A percentile compares a stretch with the other conserved stretches of the same genome.
phyloP scores from a whole-genome alignment of 1,284 basidiomycete species.

The Ceratobasidium sp. region DNA sequence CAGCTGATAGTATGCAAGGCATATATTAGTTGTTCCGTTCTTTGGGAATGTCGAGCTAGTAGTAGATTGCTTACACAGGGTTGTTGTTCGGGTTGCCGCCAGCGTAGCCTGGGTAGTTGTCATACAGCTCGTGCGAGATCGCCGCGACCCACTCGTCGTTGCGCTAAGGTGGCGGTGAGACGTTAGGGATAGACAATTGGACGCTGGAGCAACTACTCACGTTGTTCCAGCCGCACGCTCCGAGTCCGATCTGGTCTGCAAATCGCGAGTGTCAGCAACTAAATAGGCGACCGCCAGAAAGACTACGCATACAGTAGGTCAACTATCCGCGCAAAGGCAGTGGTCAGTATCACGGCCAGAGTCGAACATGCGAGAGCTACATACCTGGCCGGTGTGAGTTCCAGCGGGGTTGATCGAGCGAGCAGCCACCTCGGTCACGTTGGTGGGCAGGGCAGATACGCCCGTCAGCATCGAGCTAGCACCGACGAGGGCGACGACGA shows the following conservation, averaged over 20 bases:
- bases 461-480: constrained; percentile 32
- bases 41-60: not conserved
- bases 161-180: not conserved
- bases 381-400: constrained; percentile 39
- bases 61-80: constrained; percentile 17
- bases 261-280: not conserved
- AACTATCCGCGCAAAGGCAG: not conserved
- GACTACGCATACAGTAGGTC: constrained; percentile 29
- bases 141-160: constrained; percentile 38
- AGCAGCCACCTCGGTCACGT: constrained; percentile 24
- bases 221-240: constrained; percentile 42
- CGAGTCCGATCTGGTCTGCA: constrained; percentile 31
- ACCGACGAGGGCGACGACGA: not conserved
- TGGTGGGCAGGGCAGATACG: constrained; percentile 35
- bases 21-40: not conserved
- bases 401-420: constrained; percentile 33
- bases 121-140: constrained; percentile 42
- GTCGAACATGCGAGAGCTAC: not conserved
- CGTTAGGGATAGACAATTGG: not conserved
- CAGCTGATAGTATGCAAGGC: not conserved
- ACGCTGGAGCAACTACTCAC: not conserved
- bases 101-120: constrained; percentile 41
- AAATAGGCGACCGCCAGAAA: not conserved
- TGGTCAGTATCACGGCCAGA: not conserved
- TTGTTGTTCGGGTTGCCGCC: constrained; percentile 44